Evolutionary conservation across 208 protist species (phyloP), one percentile per base, ranked within the genome.

Genomic region (Acanthamoeba healyi): DNA sequence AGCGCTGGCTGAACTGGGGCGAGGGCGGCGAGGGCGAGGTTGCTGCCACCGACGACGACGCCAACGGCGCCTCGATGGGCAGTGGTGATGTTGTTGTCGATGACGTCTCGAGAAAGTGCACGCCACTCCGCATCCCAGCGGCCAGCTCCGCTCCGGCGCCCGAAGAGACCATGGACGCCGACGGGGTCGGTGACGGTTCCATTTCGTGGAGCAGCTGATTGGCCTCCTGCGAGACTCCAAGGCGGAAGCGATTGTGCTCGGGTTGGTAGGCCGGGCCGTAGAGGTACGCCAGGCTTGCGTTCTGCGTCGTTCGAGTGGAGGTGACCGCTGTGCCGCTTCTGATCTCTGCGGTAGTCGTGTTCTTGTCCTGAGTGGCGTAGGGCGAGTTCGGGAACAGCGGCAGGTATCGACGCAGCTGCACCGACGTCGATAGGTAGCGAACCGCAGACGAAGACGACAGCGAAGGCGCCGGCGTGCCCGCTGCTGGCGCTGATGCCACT

Each of bases 231-330:
- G 74, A 84, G 22, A 22, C 74, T 0, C 24, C 34, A n/a, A 90
- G 34, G 9, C 82, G 49, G 54, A 90, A 90, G 32, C 82, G 46
- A 17, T 90, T 90, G 32, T 90, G 49, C 58, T 70, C 82, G 22
- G 82, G 49, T 9, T 42, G 29, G 82, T 90, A 90, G 12, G 82
- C 49, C 42, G 82, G 82, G 26, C 82, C 82, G 58, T 90, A 90
- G n/a, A 90, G 51, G 58, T 72, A 90, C 26, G 49, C 49, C 4
- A 72, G 49, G 49, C 40, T 54, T 26, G 77, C 65, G 19, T 36
- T 46, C 74, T n/a, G 74, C 9, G 14, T 12, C 40, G 74, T 17
- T 10, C 44, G 24, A 12, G 74, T 14, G 40, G 74, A 6, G 36
- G 63, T 70, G 63, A 5, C 5, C 74, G 38, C 42, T 7, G 74